Base-by-base conservation (phyloP, 192 early-diverging fungal genomes). In the Lunasporangiospora selenospora region DNA sequence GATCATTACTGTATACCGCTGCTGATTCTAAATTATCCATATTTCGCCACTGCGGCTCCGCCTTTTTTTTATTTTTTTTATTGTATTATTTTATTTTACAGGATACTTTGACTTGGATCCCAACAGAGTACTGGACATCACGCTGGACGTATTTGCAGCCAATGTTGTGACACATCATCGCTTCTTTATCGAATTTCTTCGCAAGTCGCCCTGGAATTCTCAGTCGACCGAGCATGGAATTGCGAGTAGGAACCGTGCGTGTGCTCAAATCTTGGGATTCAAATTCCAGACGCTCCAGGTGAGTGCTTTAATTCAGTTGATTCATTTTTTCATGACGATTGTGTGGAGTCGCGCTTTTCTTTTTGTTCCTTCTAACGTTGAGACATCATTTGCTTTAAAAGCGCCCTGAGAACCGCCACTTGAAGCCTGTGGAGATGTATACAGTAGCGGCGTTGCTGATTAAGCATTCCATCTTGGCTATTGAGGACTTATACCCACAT, bases 71-170 rank as follows among this genome's bases (percentile, higher is more conserved):
- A n/a, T n/a, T n/a, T n/a, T n/a, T n/a, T n/a, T n/a, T n/a, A n/a
- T n/a, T n/a, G n/a, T n/a, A n/a, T 16, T 32, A 31, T 38, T 29
- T 0, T 48, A 52, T 18, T 48, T 21, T 39, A 39, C 54, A 77
- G 82, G 92, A 24, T 89, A 85, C 37, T 95, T 95, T 66, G 81
- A 86, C 59, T 67, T 95, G 42, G 93, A 95, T 53, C 92, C 92
- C 0, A 93, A 90, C 75, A 85, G 93, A n/a, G 90, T 93, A 0
- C 53, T 93, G 45, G 92, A 92, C 62, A 58, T 95, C 19, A 69
- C 90, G 3, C 65, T 94, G 34, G 92, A 95, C 47, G 62, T 87
- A 2, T 93, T 94, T 67, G 79, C 86, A 33, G 86, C 82, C 3
- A 88, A 91, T 36, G 77, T 92, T n/a, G 59, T 66, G 15, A 75